Percentiles rank a stretch among this genome's conserved stretches.
Evolutionary conservation across 768 basidiomycete species (phyloP).

Genomic region (Naganishia randhawae): DNA sequence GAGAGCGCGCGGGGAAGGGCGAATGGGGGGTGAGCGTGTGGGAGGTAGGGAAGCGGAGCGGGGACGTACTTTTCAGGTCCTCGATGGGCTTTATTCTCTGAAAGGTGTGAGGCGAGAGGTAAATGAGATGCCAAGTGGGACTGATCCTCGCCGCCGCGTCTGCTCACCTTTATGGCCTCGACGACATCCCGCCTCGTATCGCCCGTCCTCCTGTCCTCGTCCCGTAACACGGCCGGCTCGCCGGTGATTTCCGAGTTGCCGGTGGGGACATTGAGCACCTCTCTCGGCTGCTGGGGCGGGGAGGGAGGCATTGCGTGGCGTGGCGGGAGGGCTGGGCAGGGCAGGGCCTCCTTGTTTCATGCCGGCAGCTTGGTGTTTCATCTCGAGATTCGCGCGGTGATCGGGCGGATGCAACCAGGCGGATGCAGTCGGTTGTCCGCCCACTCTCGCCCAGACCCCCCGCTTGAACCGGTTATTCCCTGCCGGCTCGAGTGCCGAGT

Average conservation of each 20-base stretch:
- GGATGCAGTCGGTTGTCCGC: too few species aligned
- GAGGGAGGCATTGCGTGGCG: background rate
- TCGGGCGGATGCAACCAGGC: too few species aligned
- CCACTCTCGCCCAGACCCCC: too few species aligned
- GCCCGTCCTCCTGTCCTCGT: slow-evolving; percentile 38
- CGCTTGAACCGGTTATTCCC: too few species aligned
- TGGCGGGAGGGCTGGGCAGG: background rate
- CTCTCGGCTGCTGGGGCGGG: background rate
- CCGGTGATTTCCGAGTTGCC: slow-evolving; percentile 36
- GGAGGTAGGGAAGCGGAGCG: background rate
- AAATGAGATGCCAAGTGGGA: background rate
- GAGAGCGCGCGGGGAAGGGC: background rate
- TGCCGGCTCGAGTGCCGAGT: background rate
- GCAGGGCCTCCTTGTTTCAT: too few species aligned
- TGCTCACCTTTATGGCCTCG: slow-evolving; percentile 36
- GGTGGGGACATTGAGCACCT: slow-evolving; percentile 40
- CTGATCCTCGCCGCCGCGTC: too few species aligned
- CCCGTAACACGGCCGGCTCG: slow-evolving; percentile 28
- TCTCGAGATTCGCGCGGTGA: too few species aligned
- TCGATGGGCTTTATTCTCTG: slow-evolving; percentile 37
- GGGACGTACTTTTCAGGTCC: slow-evolving; percentile 41
- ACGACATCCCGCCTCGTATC: slow-evolving; percentile 37
- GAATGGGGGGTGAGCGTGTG: background rate
- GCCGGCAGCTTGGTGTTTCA: too few species aligned
- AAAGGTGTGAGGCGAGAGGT: background rate